Conservation (phyloP, 305 asterid species). For the Solanum chacoense region DNA sequence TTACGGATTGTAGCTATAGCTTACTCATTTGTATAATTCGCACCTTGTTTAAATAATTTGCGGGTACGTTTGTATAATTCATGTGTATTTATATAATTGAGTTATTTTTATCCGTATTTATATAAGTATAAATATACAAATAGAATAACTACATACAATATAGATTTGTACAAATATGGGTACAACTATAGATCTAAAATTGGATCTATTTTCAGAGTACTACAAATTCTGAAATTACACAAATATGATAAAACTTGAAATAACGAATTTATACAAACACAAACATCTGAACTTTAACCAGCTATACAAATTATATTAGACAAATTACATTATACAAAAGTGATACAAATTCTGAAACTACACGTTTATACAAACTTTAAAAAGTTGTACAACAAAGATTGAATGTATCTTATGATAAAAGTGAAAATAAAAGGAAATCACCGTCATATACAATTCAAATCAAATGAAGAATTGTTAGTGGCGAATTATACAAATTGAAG, state of each 20-base stretch:
- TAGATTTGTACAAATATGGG: background rate
- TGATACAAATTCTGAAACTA: too few species aligned
- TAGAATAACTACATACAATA: background rate
- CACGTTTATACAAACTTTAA: too few species aligned
- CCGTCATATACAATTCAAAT: too few species aligned
- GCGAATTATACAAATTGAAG: too few species aligned
- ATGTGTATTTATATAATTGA: background rate
- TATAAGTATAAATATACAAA: too few species aligned
- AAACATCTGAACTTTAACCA: too few species aligned
- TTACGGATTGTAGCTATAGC: background rate
- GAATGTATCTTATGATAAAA: background rate
- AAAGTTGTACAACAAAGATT: background rate
- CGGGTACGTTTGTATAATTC: too few species aligned
- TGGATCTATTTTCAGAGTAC: background rate
- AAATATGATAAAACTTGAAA: too few species aligned
- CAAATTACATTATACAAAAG: too few species aligned
- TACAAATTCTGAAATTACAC: background rate
- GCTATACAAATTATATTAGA: background rate
- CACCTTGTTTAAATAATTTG: background rate
- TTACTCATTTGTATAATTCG: background rate
- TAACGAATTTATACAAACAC: too few species aligned
- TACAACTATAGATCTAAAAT: background rate
- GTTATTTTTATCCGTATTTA: background rate
- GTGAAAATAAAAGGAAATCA: background rate
- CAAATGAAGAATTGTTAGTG: background rate